phyloP scores from a whole-genome alignment of 2,329 filamentous ascomycete species.

The Alternaria atra region DNA sequence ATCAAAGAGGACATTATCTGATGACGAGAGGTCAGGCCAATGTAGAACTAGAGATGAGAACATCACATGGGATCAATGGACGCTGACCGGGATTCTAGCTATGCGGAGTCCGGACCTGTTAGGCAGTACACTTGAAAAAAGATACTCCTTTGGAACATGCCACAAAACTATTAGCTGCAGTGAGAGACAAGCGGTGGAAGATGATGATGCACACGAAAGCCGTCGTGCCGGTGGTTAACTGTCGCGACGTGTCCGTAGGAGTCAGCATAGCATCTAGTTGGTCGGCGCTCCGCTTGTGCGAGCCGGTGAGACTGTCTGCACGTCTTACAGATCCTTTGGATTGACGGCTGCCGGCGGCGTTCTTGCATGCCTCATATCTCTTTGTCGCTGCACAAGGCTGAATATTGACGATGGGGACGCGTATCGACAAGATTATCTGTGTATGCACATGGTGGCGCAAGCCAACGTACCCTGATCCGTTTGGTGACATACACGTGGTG shows the following conservation, averaged over 20 bases:
- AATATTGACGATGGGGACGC: constrained; percentile 4
- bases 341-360: constrained; percentile 31
- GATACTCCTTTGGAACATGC: constrained; percentile 2
- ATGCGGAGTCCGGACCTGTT: background rate
- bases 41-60: constrained; percentile 29
- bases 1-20: background rate
- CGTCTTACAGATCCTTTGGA: constrained; percentile 25
- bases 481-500: constrained; percentile 24
- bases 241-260: constrained; percentile 10
- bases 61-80: constrained; percentile 20
- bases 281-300: constrained; percentile 27
- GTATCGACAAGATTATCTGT: constrained; percentile 6
- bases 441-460: constrained; percentile 15
- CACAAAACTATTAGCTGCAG: background rate
- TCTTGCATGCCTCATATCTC: constrained; percentile 27
- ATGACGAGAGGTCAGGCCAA: background rate
- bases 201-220: constrained; percentile 9
- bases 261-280: constrained; percentile 17
- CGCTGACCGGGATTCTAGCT: constrained; percentile 22
- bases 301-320: constrained; percentile 38
- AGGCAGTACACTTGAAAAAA: constrained; percentile 1
- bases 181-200: background rate
- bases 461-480: constrained; percentile 16
- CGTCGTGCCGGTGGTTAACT: background rate
- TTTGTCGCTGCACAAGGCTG: constrained; percentile 24